Evolutionary conservation across 345 rosid genomes (phyloP), one percentile per base, ranked within the genome.

Genomic region (Citrus cavaleriei): DNA sequence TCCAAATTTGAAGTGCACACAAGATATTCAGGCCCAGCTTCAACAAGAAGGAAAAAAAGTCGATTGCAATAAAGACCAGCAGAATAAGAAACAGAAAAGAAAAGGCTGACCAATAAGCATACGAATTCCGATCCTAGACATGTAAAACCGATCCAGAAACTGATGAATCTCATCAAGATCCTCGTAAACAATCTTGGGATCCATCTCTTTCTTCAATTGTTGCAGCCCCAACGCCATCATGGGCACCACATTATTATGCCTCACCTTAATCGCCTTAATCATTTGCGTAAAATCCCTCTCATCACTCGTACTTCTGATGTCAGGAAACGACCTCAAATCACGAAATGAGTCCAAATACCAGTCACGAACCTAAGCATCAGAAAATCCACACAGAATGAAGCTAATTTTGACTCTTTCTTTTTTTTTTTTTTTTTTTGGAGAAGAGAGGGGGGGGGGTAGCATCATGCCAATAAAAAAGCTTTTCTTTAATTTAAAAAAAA

Each of bases 271-370:
- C 24, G 99, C 99, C 86, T 91, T 96, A 46, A 96, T 94, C 98
- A 94, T 92, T 80, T 93, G 86, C 6, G 98, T 96, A 74, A 96
- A 96, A 1, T 92, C 97, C 79, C 79, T 86, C 91, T 92, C 98
- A 25, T 92, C 97, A 76, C 27, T 62, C 1, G 80, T 38, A 76
- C 91, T 92, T 83, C 93, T 96, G 76, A 96, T 90, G 59, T 91
- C 99, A 4, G 98, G 93, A 80, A 94, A 93, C 19, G 89, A 88
- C 79, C 98, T 93, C 84, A 96, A 55, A 65, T 96, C 98, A 28
- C 98, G 93, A 81, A 93, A 96, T 27, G 99, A 97, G 77, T 97
- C 98, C 90, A 97, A 69, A 84, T 97, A 97, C 99, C 99, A 97
- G 79, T 97, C 98, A 68, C 99, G 89, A 70, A 97, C 99, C 99